Evolutionary conservation across 305 asterid species (phyloP).

Genomic region (Solanum hybrid): DNA sequence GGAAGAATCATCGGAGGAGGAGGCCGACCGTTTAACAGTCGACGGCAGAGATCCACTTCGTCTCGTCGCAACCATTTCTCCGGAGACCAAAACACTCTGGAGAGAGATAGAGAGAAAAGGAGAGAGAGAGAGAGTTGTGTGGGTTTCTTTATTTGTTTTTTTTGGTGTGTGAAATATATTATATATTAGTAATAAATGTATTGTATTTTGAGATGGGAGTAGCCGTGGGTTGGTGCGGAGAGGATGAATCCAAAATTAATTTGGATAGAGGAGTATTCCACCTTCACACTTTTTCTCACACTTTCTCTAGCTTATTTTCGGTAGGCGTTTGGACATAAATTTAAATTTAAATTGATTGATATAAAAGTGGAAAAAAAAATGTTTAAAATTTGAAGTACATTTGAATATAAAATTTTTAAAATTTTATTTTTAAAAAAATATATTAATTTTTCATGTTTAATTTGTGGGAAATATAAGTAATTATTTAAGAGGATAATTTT

Average conservation of each 20-base stretch:
- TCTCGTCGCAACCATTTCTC: constrained; percentile 78
- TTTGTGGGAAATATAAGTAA: neutral
- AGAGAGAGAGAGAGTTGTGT: neutral
- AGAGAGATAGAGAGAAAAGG: neutral
- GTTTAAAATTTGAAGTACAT: neutral
- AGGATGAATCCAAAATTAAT: constrained; percentile 4
- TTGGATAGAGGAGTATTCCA: neutral
- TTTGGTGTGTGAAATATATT: neutral
- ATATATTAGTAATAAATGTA: neutral
- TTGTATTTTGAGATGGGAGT: neutral
- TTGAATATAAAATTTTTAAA: no score
- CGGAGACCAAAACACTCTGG: constrained; percentile 6
- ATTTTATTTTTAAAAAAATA: no score
- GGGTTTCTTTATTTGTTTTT: neutral
- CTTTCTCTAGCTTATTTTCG: neutral
- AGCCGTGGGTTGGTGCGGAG: neutral
- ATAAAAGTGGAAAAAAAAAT: neutral
- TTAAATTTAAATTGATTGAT: neutral
- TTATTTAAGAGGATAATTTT: neutral
- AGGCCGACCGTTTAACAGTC: constrained; percentile 58
- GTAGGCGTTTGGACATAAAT: neutral
- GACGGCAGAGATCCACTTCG: constrained; percentile 88
- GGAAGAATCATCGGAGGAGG: constrained; percentile 64
- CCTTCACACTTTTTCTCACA: neutral
- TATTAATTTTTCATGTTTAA: neutral